These are phyloP conservation scores for Saccharomyces hybrid DNA, from an alignment of 1,139 yeast species.

Conservation along the genomic window DNA sequence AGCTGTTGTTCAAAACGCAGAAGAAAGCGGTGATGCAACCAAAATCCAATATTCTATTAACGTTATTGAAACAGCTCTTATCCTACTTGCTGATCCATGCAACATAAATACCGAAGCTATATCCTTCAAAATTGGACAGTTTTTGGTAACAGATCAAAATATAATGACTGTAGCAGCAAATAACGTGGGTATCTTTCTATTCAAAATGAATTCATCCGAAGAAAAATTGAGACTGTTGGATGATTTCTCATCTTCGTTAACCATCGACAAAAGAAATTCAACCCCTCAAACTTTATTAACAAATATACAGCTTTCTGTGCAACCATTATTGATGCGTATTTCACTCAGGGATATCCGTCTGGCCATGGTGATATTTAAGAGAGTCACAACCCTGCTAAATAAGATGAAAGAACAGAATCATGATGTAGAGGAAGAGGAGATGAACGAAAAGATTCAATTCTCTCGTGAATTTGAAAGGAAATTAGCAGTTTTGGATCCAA, in stretches of 20 bases:
- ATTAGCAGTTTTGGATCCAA: constrained; percentile 59
- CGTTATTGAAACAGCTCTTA: constrained; percentile 69
- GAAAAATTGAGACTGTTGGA: constrained; percentile 69
- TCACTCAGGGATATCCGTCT: constrained; percentile 81
- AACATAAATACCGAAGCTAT: constrained; percentile 70
- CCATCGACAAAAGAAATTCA: constrained; percentile 66
- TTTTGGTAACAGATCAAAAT: constrained; percentile 63
- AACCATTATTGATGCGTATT: constrained; percentile 71
- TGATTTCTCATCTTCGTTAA: constrained; percentile 75
- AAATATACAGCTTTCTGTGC: constrained; percentile 61
- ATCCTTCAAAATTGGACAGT: constrained; percentile 79
- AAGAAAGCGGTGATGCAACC: constrained; percentile 5
- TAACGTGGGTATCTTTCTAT: constrained; percentile 80
- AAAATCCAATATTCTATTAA: constrained; percentile 55
- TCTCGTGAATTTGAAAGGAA: constrained; percentile 56
- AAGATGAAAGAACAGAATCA: constrained; percentile 10
- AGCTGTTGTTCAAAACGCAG: background rate
- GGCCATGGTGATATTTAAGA: constrained; percentile 65
- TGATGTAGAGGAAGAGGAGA: constrained; percentile 8
- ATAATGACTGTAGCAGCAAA: constrained; percentile 57
- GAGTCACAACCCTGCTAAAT: constrained; percentile 50
- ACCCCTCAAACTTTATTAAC: constrained; percentile 51
- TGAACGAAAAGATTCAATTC: constrained; percentile 30
- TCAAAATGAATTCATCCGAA: constrained; percentile 62
- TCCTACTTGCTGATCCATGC: constrained; percentile 74